A percentile compares a stretch with the other conserved stretches of the same genome.
These are phyloP conservation scores for Volvariella surrecta DNA, from an alignment of 1,284 basidiomycete species.

Conservation along the genomic window DNA sequence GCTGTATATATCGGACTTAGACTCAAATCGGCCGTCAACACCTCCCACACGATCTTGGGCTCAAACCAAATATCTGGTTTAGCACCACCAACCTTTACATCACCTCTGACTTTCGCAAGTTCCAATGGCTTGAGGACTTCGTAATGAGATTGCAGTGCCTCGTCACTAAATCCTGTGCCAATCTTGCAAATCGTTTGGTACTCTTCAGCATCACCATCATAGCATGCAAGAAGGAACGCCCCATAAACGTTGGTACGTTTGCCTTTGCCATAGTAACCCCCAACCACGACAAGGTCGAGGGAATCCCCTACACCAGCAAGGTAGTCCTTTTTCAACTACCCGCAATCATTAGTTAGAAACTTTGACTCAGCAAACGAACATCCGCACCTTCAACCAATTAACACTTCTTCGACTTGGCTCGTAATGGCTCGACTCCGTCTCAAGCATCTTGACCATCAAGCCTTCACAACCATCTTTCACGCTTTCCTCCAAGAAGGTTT, in stretches of 20 bases:
- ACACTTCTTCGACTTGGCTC: slow-evolving; percentile 92
- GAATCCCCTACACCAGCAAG: slow-evolving; percentile 97
- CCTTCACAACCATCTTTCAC: slow-evolving; percentile 99
- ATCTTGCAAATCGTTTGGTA: slow-evolving; percentile 99
- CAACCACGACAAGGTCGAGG: slow-evolving; percentile 93
- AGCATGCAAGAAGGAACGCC: slow-evolving; percentile 92
- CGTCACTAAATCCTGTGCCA: slow-evolving; percentile 96
- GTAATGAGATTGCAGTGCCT: slow-evolving; percentile 78
- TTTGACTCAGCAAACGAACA: background rate
- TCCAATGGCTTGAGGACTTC: slow-evolving; percentile 79
- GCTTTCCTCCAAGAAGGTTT: slow-evolving; percentile 90
- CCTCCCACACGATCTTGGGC: slow-evolving; percentile 95
- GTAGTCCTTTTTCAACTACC: slow-evolving; percentile 94
- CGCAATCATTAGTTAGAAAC: slow-evolving; percentile 3
- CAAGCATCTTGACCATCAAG: slow-evolving; percentile 98
- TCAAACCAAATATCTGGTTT: slow-evolving; percentile 96
- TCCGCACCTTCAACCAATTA: slow-evolving; percentile 92
- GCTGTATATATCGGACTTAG: slow-evolving; percentile 96
- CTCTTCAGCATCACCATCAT: slow-evolving; percentile 85
- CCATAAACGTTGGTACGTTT: slow-evolving; percentile 97
- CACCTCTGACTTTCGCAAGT: slow-evolving; percentile 57
- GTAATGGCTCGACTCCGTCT: slow-evolving; percentile 86
- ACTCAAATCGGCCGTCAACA: slow-evolving; percentile 93
- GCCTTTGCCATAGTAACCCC: slow-evolving; percentile 95
- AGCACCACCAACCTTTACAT: slow-evolving; percentile 80